A percentile compares a stretch with the other conserved stretches of the same genome.
These are phyloP conservation scores for Nemania abortiva DNA, from an alignment of 2,329 filamentous ascomycete species.

Conservation along the genomic window DNA sequence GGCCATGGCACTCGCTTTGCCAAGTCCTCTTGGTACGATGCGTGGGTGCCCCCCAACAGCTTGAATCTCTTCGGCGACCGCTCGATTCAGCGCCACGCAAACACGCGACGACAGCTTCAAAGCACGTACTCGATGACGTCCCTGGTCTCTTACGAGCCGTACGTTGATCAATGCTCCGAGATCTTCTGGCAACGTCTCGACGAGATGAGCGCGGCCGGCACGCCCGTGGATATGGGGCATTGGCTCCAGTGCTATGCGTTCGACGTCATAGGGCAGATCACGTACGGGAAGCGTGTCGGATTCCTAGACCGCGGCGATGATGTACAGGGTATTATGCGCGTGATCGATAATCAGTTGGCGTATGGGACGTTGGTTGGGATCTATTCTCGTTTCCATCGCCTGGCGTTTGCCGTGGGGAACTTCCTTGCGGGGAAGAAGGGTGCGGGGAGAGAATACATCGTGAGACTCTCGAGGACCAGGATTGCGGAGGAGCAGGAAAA, in stretches of 20 bases:
- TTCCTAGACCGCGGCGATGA: conserved; percentile 55
- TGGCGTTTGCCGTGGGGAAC: conserved; percentile 29
- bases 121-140: conserved; percentile 52
- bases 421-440: conserved; percentile 39
- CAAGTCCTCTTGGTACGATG: conserved; percentile 53
- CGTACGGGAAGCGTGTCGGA: conserved; percentile 52
- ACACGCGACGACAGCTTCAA: conserved; percentile 48
- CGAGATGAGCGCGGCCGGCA: conserved; percentile 43
- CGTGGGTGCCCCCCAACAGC: conserved; percentile 42
- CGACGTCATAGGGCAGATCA: conserved; percentile 56
- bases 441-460: conserved; percentile 46
- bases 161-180: conserved; percentile 50
- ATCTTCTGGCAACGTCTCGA: conserved; percentile 48
- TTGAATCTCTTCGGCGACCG: conserved; percentile 51
- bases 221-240: conserved; percentile 49
- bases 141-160: conserved; percentile 52
- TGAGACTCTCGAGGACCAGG: conserved; percentile 43
- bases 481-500: conserved; percentile 17
- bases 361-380: conserved; percentile 48
- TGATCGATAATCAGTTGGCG: conserved; percentile 43
- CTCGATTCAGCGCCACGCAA: conserved; percentile 45
- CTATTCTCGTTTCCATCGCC: conserved; percentile 39
- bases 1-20: conserved; percentile 52
- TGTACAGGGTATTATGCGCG: conserved; percentile 46
- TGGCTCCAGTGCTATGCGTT: conserved; percentile 58